Conservation (phyloP, 2,329 filamentous ascomycete genomes). For the Volutella citrinella region DNA sequence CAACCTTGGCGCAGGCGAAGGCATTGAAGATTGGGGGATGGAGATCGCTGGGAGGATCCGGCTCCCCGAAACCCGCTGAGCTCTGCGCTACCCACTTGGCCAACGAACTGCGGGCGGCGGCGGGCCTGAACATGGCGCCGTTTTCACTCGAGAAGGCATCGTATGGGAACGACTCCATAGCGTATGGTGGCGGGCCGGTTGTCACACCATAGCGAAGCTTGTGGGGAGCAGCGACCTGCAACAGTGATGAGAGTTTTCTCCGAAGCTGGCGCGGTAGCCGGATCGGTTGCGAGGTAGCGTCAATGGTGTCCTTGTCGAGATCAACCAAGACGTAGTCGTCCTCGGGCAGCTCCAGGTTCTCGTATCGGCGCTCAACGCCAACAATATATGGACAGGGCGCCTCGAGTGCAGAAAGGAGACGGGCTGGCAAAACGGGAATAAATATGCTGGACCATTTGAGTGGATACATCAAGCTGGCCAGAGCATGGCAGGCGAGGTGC, state of each 20-base stretch:
- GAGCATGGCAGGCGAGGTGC: conserved; percentile 85
- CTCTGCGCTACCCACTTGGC: conserved; percentile 86
- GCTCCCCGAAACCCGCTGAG: conserved; percentile 79
- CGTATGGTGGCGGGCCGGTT: conserved; percentile 87
- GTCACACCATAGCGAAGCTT: conserved; percentile 82
- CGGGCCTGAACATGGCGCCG: conserved; percentile 71
- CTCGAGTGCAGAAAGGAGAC: conserved; percentile 85
- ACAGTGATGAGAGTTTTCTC: conserved; percentile 80
- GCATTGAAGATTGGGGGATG: conserved; percentile 82
- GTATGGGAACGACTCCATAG: conserved; percentile 86
- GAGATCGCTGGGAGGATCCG: conserved; percentile 47
- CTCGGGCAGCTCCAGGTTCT: conserved; percentile 79
- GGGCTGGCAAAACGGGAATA: conserved; percentile 85
- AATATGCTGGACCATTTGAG: conserved; percentile 92
- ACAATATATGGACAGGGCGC: conserved; percentile 97
- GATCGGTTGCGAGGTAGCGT: conserved; percentile 75
- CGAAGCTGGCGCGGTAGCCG: conserved; percentile 84
- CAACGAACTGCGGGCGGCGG: conserved; percentile 67
- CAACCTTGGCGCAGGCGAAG: conserved; percentile 73
- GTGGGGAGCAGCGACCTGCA: conserved; percentile 88
- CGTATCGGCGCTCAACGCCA: conserved; percentile 89
- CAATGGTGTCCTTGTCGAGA: conserved; percentile 85
- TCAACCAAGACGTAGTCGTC: conserved; percentile 96
- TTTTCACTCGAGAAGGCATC: conserved; percentile 90
- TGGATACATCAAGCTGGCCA: conserved; percentile 82